Percentiles rank a stretch among this genome's conserved stretches.
These are phyloP conservation scores for Inga leiocalycina DNA, from an alignment of 306 rosid genomes.

Conservation along the genomic window DNA sequence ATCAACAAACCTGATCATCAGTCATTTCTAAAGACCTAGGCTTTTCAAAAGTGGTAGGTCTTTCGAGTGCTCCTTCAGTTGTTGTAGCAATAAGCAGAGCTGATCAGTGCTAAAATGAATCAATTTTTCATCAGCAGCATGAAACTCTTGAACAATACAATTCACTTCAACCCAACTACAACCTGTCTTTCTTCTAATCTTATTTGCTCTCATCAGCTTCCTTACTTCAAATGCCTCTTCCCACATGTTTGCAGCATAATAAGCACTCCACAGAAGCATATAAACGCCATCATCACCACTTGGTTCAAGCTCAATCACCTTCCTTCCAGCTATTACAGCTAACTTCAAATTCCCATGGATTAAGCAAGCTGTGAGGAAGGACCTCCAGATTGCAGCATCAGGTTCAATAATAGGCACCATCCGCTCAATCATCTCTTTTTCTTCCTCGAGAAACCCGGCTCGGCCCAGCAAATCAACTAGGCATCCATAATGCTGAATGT, in stretches of 20 bases:
- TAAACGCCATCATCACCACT: slow-evolving; percentile 34
- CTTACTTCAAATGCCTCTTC: slow-evolving; percentile 33
- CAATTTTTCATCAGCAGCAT: slow-evolving; percentile 18
- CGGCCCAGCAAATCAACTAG: slow-evolving; percentile 27
- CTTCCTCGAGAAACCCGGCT: slow-evolving; percentile 34
- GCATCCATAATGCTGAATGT: slow-evolving; percentile 35
- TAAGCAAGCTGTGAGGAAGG: slow-evolving; percentile 31
- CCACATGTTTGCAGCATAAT: slow-evolving; percentile 34
- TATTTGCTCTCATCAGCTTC: slow-evolving; percentile 20
- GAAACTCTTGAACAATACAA: slow-evolving; percentile 24
- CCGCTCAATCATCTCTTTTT: slow-evolving; percentile 23
- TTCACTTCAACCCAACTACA: slow-evolving; percentile 33
- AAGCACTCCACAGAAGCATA: slow-evolving; percentile 34
- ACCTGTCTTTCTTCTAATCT: slow-evolving; percentile 27
- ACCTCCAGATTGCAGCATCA: slow-evolving; percentile 37
- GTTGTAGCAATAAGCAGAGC: slow-evolving; percentile 11
- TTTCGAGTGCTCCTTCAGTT: slow-evolving; percentile 20
- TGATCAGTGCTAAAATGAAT: slow-evolving; percentile 20
- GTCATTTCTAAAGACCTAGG: not conserved
- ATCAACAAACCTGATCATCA: not conserved
- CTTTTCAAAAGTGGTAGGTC: not conserved
- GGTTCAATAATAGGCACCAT: slow-evolving; percentile 29
- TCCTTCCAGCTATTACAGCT: slow-evolving; percentile 34
- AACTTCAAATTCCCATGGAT: slow-evolving; percentile 20
- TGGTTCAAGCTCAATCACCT: slow-evolving; percentile 35